A percentile compares a stretch with the other conserved stretches of the same genome.
phyloP scores from a whole-genome alignment of 2,329 filamentous ascomycete genomes.

The Paramyrothecium roridum region DNA sequence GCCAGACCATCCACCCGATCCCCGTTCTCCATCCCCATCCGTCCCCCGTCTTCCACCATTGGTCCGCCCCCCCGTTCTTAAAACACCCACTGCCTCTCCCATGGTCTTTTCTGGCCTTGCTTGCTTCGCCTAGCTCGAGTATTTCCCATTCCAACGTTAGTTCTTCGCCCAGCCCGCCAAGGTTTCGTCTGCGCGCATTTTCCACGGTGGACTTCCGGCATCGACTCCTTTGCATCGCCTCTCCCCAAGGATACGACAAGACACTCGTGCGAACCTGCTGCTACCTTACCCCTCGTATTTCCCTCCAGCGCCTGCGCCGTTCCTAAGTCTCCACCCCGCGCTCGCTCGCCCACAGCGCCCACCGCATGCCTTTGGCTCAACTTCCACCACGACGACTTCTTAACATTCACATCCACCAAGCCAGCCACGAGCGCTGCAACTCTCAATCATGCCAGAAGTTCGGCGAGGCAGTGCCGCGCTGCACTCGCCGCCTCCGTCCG shows the following conservation, averaged over 20 bases:
- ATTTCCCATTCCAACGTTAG: too few relatives aligned
- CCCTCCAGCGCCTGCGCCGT: neutral
- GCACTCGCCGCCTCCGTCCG: constrained; percentile 13
- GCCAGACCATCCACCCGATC: neutral
- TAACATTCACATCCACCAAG: neutral
- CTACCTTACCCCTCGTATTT: too few relatives aligned
- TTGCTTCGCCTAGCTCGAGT: too few relatives aligned
- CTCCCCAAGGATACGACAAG: too few relatives aligned
- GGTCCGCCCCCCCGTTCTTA: neutral
- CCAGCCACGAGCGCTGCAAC: too few relatives aligned
- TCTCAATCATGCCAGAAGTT: constrained; percentile 23
- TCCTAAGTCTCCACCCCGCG: neutral
- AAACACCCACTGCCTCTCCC: neutral
- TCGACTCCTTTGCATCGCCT: too few relatives aligned
- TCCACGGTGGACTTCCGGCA: too few relatives aligned
- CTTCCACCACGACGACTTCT: neutral
- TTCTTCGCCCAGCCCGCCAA: too few relatives aligned
- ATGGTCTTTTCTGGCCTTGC: too few relatives aligned
- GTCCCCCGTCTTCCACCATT: neutral
- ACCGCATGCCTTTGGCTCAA: neutral
- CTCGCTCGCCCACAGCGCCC: neutral
- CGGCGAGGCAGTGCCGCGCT: constrained; percentile 17
- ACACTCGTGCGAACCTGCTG: too few relatives aligned
- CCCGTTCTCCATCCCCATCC: neutral
- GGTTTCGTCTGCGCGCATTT: too few relatives aligned